phyloP scores from a whole-genome alignment of 1,284 basidiomycete species.

The Microbotryomycetes sp. region DNA sequence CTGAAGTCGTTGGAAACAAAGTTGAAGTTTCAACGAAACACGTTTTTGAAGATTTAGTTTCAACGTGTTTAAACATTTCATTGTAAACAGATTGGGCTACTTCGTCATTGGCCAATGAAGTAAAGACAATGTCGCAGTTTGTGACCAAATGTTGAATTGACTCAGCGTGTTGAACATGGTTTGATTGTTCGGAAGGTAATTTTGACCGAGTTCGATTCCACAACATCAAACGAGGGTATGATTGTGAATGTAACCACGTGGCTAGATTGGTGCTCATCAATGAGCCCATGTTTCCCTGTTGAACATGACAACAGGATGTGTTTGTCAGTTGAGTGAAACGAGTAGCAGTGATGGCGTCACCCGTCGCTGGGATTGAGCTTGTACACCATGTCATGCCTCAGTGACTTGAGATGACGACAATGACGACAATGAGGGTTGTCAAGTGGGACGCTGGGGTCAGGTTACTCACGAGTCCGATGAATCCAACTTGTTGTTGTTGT shows the following conservation, averaged over 20 bases:
- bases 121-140: slow-evolving; percentile 73
- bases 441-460: not conserved
- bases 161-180: slow-evolving; percentile 53
- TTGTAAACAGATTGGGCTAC: slow-evolving; percentile 64
- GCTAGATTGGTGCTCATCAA: slow-evolving; percentile 70
- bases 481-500: slow-evolving; percentile 16
- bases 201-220: slow-evolving; percentile 63
- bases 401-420: not conserved
- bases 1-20: slow-evolving; percentile 46
- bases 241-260: slow-evolving; percentile 43
- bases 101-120: slow-evolving; percentile 65
- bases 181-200: slow-evolving; percentile 53
- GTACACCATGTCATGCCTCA: not conserved
- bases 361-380: not conserved
- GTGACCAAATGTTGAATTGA: slow-evolving; percentile 54
- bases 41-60: slow-evolving; percentile 12
- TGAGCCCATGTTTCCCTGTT: slow-evolving; percentile 53
- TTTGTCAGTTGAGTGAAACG: not conserved
- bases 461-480: slow-evolving; percentile 24
- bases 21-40: slow-evolving; percentile 36
- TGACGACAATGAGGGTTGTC: not conserved
- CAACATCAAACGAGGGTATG: slow-evolving; percentile 43
- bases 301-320: not conserved
- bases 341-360: not conserved
- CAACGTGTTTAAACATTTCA: slow-evolving; percentile 32